Evolutionary conservation across 768 basidiomycete genomes (phyloP), one percentile per base, ranked within the genome.

Genomic region (Amyloporia xantha): DNA sequence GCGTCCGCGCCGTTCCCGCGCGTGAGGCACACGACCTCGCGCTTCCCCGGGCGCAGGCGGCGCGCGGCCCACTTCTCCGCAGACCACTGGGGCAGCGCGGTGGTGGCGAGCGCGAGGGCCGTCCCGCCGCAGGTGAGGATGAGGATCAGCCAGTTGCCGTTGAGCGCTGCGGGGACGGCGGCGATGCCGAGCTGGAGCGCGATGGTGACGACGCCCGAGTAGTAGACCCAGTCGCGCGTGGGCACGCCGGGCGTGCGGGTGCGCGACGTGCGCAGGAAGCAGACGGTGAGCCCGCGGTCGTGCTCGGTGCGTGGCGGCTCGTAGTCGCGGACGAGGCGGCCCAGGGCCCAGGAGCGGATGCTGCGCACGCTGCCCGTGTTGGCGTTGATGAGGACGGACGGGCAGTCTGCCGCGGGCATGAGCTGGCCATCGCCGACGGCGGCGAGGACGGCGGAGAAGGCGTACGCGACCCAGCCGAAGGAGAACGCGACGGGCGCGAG

Each of bases 401-500:
- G 28, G 33, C 44, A 58, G 52, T 65, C 64, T 11, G 60, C 51
- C n/a, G 43, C 28, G 13, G 65, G 61, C 54, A 64, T 55, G 38
- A 67, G 59, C 11, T 59, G 52, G 24, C 61, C 55, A 37, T 54
- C 56, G 27, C 65, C 64, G 28, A 62, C 46, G 1, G 53, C 51
- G 27, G 54, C 51, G 9, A 61, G 49, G 38, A 66, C 49, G 30
- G 60, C 57, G 35, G 47, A 52, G 49, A 68, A 50, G 3, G 62
- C 57, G 38, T 66, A 68, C 11, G 61, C 59, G 20, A 67, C 61
- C 66, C 62, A 67, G 17, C 67, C 65, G 49, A 68, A 67, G 6
- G 59, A 62, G 51, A 66, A 66, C 13, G 64, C 62, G 33, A 66
- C 60, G 7, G 66, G 66, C 20, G 53, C 48, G 45, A 41, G 40